A percentile compares a stretch with the other conserved stretches of the same genome.
These are phyloP conservation scores for Barbarea vulgaris DNA, from an alignment of 345 rosid genomes.

Conservation along the genomic window DNA sequence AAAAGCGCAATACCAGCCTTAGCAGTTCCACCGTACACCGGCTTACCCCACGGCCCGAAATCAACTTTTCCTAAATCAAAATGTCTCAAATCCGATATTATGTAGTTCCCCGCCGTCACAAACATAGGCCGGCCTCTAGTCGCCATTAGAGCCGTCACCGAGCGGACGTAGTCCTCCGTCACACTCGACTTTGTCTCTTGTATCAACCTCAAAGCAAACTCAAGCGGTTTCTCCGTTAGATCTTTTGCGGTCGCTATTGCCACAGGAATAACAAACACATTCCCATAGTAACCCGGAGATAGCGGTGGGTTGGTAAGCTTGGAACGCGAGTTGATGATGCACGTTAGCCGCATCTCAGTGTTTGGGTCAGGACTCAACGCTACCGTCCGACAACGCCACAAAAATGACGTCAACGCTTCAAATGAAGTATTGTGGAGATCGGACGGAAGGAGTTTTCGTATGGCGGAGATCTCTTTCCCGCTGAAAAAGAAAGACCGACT, in stretches of 20 bases:
- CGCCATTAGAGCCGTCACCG: conserved; percentile 38
- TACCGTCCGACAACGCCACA: conserved; percentile 62
- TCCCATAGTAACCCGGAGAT: conserved; percentile 58
- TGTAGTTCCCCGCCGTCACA: conserved; percentile 38
- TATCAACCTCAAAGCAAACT: conserved; percentile 50
- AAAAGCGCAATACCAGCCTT: conserved; percentile 46
- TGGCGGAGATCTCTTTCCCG: conserved; percentile 39
- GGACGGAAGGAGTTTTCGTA: conserved; percentile 44
- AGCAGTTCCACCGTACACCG: conserved; percentile 55
- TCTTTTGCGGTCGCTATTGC: conserved; percentile 48
- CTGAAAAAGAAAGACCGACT: conserved; percentile 62
- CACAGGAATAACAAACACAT: conserved; percentile 46
- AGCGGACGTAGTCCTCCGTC: conserved; percentile 38
- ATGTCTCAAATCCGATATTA: conserved; percentile 54
- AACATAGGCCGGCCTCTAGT: conserved; percentile 53
- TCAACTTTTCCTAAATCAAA: conserved; percentile 48
- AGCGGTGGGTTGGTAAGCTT: conserved; percentile 46
- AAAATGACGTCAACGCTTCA: conserved; percentile 52
- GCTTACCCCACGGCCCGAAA: conserved; percentile 64
- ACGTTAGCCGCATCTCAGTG: conserved; percentile 52
- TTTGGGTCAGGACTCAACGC: conserved; percentile 53
- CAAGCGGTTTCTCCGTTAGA: conserved; percentile 49
- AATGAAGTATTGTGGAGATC: conserved; percentile 43
- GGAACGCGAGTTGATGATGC: conserved; percentile 48
- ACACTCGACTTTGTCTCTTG: conserved; percentile 49